These are phyloP conservation scores for Neurospora tetrasperma DNA, from an alignment of 495 filamentous ascomycete genomes.

Conservation along the genomic window DNA sequence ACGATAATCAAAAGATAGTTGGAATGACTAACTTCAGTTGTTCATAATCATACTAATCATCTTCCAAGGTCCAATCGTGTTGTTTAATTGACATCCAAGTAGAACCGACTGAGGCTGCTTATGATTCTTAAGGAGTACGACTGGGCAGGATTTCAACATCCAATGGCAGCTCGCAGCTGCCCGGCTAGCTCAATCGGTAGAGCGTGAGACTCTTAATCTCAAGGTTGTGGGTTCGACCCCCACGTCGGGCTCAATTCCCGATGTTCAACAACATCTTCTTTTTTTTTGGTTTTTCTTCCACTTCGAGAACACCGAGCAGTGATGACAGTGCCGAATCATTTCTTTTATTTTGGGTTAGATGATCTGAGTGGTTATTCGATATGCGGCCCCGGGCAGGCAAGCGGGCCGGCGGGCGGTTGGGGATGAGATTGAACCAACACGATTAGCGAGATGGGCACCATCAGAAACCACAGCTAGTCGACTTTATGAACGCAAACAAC, in stretches of 20 bases:
- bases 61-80: not conserved
- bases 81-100: not conserved
- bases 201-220: slow-evolving; percentile 66
- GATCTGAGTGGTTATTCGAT: too few relatives aligned
- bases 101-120: not conserved
- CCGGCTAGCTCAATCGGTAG: slow-evolving; percentile 73
- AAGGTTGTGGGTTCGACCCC: not conserved
- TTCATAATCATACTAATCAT: not conserved
- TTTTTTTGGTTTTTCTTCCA: not conserved
- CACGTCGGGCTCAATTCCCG: slow-evolving; percentile 1
- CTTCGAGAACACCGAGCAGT: not conserved
- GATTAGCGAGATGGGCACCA: not conserved
- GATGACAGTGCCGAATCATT: too few relatives aligned
- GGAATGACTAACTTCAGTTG: not conserved
- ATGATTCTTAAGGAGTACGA: not conserved
- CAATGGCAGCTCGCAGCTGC: slow-evolving; percentile 6
- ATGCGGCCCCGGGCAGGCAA: too few relatives aligned
- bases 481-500: not conserved
- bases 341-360: too few relatives aligned
- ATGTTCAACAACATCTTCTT: not conserved
- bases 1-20: not conserved
- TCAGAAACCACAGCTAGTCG: not conserved
- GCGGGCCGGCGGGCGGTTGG: not conserved
- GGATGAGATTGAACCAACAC: not conserved
- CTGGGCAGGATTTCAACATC: not conserved